Evolutionary conservation across 805 yeast genomes (phyloP), one percentile per base, ranked within the genome.

Genomic region (Nakazawaea populi): DNA sequence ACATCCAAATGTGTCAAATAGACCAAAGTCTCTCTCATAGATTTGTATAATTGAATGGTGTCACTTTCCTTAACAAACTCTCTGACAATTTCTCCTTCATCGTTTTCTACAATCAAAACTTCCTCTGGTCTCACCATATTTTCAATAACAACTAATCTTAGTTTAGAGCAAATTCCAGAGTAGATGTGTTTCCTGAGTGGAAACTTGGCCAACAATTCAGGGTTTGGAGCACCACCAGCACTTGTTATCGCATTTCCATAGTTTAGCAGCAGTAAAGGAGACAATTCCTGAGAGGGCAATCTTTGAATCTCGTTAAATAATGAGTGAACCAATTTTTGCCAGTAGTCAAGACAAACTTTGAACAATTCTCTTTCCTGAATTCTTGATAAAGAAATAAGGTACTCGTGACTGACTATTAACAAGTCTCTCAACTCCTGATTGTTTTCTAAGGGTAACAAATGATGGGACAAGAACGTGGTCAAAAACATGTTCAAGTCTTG

Each of bases 41-140:
- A 83, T 71, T 94, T 92, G 74, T 94, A 94, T 55, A 94, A 75
- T 58, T 90, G 96, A 62, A 94, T 94, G 9, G 99, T 94, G 66
- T 94, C 99, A 65, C 94, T 86, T 69, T 94, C 99, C 64, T 89
- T 89, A 52, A 92, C 97, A 57, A 92, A 91, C 64, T 92, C 98
- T 63, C 99, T 82, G 43, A 94, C 99, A 67, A 94, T 92, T 72
- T 94, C 99, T 60, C 99, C 99, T 71, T 94, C 99, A 69, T 94
- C 99, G 66, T 92, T 92, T 69, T 94, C 98, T 47, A 91, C 97
- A 71, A 94, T 82, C 52, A 94, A 76, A 50, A 94, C 99, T 71
- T 94, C 99, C 69, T 94, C 99, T 3, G 99, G 99, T 67, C 96
- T 83, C 1, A 89, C 99, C 99, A 94, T 94, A 61, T 87, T 87